Evolutionary conservation across 139 green algal species (phyloP).

Genomic region (Gonium pectorale): DNA sequence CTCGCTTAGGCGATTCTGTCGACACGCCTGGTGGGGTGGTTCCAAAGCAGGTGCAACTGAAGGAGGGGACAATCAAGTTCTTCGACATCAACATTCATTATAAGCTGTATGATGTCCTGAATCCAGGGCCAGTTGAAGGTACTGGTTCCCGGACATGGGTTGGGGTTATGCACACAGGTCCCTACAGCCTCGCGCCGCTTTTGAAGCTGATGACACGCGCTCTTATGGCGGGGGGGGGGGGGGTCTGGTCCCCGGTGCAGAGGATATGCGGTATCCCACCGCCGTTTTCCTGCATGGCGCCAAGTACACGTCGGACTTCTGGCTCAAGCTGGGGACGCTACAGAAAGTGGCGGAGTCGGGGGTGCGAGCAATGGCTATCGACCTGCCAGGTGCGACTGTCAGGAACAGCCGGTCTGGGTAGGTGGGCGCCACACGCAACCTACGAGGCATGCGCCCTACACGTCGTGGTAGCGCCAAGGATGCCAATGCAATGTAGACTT

Average conservation of each 20-base stretch:
- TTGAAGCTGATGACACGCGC: background rate
- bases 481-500: too few relatives aligned
- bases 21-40: too few relatives aligned
- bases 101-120: slow-evolving; percentile 27
- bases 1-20: too few relatives aligned
- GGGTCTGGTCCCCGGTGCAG: too few relatives aligned
- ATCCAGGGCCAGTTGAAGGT: slow-evolving; percentile 9
- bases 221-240: too few relatives aligned
- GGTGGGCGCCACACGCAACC: too few relatives aligned
- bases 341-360: slow-evolving; percentile 37
- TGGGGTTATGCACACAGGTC: too few relatives aligned
- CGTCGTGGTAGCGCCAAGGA: too few relatives aligned
- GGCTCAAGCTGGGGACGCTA: slow-evolving; percentile 51
- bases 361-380: slow-evolving; percentile 46
- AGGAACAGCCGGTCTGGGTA: too few relatives aligned
- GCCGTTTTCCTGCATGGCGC: slow-evolving; percentile 55
- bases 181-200: background rate
- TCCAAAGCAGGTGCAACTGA: slow-evolving; percentile 7
- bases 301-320: slow-evolving; percentile 44
- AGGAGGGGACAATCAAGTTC: slow-evolving; percentile 8
- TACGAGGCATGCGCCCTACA: too few relatives aligned
- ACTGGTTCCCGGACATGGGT: background rate
- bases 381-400: slow-evolving; percentile 47
- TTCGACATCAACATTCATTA: slow-evolving; percentile 38
- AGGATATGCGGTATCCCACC: slow-evolving; percentile 5